Base-by-base conservation (phyloP, 306 rosid genomes). In the Cyclanthera cordifolia region DNA sequence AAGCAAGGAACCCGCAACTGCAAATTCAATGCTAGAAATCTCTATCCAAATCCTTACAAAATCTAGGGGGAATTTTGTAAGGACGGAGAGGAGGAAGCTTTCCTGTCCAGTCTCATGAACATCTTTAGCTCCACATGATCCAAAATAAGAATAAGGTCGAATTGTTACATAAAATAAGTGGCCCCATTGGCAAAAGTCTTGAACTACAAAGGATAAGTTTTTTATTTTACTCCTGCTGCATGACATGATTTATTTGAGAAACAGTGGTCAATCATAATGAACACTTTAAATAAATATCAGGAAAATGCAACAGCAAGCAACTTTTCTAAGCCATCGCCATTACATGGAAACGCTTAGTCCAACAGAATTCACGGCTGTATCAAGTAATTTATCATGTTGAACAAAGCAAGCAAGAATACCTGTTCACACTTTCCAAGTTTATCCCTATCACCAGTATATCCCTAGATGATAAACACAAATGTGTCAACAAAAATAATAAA, bases 341-440 rank as follows among this genome's bases (percentile, higher is more conserved):
- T 21, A 25, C 63, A 56, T 56, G 63, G 37, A 56, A 56, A 15
- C 20, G 32, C 11, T 56, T 14, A 14, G 63, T 27, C 20, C 63
- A 27, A 56, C 63, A 56, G 41, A 56, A 27, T 7, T 56, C 39
- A 27, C 7, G 46, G 19, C 66, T 28, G 46, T 19, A 58, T 28
- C 66, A 28, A 56, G 66, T 28, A 58, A 28, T 11, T 58, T 16
- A 6, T 32, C 5, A 15, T 58, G 13, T 21, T 64, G 53, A 64
- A 15, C 32, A 64, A 43, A 66, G 54, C 15, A 66, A 57, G 47
- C 54, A 66, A 66, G 37, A 66, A 46, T 76, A 94, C 99, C 99
- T 86, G 95, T 85, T 94, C 99, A 74, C 99, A 94, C 86, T 85
- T 90, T 51, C 99, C 99, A 70, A 94, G 77, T 71, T 9, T 77